Base-by-base conservation (phyloP, 2,329 filamentous ascomycete genomes). In the Plenodomus tracheiphilus region DNA sequence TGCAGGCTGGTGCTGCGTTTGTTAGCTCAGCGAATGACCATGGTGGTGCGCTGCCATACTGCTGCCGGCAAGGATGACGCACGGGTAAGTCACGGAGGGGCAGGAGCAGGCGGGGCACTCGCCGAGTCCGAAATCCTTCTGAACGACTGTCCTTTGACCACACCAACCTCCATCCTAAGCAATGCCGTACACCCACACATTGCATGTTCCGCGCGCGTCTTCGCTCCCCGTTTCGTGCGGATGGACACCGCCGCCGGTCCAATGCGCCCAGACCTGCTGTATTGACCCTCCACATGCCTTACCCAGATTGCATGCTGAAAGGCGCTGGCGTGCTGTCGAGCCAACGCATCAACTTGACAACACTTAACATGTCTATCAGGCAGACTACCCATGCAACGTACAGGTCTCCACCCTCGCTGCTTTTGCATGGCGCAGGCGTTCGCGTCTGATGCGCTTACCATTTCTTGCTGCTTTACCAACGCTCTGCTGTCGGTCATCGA, bases 261-360 rank as follows among this genome's bases (percentile, higher is more conserved):
- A 56, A 59, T 66, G 66, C 65, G 56, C 56, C 62, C 50, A 59
- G 59, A 42, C 61, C 49, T 47, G 51, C 43, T 48, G 54, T 59
- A 56, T 51, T 65, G 61, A 60, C 67, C 58, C 60, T 67, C 62
- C 57, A 58, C 64, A 62, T 70, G 63, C 66, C 63, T 56, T 56
- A 61, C 64, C 65, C 59, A 71, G 67, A 72, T 71, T 72, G 62
- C 68, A 66, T 69, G 66, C 56, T 59, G 59, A 57, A 64, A 61
- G 65, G 61, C 68, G 68, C 60, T 69, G 69, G 65, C 68, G 68
- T 61, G 63, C 66, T 69, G 66, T 69, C 68, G 68, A 71, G 68
- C 68, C 69, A 72, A 61, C 69, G 68, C 69, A 71, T 71, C 69
- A 72, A 65, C 56, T 66, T 71, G 69, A 72, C 69, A 72, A 66